Evolutionary conservation across 2,329 filamentous ascomycete genomes (phyloP).

Genomic region (Colletotrichum sp.): DNA sequence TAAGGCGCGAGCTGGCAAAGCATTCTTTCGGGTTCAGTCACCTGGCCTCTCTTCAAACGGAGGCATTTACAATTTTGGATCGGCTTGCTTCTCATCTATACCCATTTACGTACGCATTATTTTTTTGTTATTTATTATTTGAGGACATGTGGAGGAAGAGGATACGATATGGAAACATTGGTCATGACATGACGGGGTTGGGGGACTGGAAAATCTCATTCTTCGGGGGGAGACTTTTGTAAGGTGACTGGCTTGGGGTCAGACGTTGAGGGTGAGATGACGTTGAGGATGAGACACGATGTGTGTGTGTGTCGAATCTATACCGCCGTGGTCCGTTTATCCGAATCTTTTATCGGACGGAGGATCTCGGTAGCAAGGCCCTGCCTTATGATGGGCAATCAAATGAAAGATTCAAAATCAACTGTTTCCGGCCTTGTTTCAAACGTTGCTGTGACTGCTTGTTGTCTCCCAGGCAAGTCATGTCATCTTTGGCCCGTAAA

Average conservation of each 20-base stretch:
- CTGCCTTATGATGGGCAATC: not conserved
- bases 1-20: conserved; percentile 7
- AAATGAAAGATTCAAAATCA: not conserved
- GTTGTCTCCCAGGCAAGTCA: not conserved
- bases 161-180: conserved; percentile 5
- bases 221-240: not conserved
- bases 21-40: conserved; percentile 4
- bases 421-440: not conserved
- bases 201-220: conserved; percentile 6
- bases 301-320: not conserved
- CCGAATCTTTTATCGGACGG: not conserved
- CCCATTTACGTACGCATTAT: conserved; percentile 22
- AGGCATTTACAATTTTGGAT: conserved; percentile 12
- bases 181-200: conserved; percentile 14
- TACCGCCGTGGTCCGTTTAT: not conserved
- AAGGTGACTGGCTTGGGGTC: not conserved
- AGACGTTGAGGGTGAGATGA: not conserved
- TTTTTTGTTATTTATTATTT: conserved; percentile 14
- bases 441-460: not conserved
- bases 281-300: not conserved
- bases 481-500: not conserved
- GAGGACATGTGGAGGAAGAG: conserved; percentile 5
- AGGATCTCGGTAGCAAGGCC: not conserved
- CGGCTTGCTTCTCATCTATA: conserved; percentile 22
- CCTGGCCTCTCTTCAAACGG: not conserved